Percentiles rank a stretch among this genome's conserved stretches.
phyloP scores from a whole-genome alignment of 2,329 filamentous ascomycete genomes.

The Clonostachys rhizophaga region DNA sequence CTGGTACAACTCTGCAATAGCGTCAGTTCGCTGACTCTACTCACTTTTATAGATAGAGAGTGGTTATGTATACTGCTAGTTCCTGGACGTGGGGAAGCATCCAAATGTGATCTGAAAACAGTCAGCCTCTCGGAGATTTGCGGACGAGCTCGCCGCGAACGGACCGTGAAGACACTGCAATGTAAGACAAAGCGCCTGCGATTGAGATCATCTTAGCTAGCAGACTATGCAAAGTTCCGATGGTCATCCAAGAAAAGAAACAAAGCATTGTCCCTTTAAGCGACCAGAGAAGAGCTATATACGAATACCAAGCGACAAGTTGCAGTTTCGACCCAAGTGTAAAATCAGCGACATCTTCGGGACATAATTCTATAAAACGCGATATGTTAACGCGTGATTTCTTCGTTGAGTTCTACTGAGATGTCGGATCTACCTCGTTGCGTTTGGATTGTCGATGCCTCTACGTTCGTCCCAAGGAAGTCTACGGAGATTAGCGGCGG shows the following conservation, averaged over 20 bases:
- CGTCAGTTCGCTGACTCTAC: too few relatives aligned
- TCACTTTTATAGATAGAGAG: not conserved
- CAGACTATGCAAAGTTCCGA: not conserved
- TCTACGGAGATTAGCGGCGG: conserved; percentile 3
- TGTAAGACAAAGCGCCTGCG: conserved; percentile 3
- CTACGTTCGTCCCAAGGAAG: conserved; percentile 11
- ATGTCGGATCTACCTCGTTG: not conserved
- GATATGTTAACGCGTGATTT: too few relatives aligned
- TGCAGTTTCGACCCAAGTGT: conserved; percentile 26
- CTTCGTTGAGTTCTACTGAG: too few relatives aligned
- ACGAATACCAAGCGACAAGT: conserved; percentile 31
- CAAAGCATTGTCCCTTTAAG: conserved; percentile 19
- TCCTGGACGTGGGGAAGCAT: conserved; percentile 10
- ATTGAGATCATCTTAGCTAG: not conserved
- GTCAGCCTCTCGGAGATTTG: too few relatives aligned
- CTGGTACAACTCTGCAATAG: not conserved
- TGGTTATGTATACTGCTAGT: conserved; percentile 11
- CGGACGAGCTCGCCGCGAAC: not conserved
- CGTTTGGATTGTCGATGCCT: conserved; percentile 2
- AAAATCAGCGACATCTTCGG: not conserved
- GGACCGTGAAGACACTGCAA: conserved; percentile 9
- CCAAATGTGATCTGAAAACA: conserved; percentile 8
- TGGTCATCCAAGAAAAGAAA: conserved; percentile 18
- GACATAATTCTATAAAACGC: not conserved
- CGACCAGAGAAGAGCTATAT: conserved; percentile 27